Evolutionary conservation across 371 early-diverging fungal species (phyloP).

Genomic region (Rhizopus arrhizus): DNA sequence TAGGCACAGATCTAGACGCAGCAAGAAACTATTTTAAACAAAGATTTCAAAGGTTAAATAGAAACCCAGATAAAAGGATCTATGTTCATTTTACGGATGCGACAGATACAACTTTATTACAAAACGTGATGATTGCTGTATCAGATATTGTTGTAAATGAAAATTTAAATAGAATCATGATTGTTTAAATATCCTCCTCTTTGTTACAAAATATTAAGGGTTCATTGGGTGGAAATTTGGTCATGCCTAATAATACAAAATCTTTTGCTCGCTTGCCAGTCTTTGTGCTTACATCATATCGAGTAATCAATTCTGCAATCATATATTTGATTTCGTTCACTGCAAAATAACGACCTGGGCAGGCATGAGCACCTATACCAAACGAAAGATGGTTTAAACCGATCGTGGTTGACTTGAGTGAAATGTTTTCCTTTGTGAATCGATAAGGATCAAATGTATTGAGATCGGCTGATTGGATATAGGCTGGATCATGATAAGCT

Average conservation of each 20-base stretch:
- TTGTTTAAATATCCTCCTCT: neutral
- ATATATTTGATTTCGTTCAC: slow-evolving; percentile 50
- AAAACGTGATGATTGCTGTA: slow-evolving; percentile 63
- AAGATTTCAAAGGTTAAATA: slow-evolving; percentile 44
- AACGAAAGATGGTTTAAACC: slow-evolving; percentile 28
- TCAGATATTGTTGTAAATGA: slow-evolving; percentile 60
- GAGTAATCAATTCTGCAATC: slow-evolving; percentile 31
- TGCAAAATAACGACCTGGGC: slow-evolving; percentile 58
- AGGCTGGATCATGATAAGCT: slow-evolving; percentile 15
- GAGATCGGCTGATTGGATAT: slow-evolving; percentile 12
- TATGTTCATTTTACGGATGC: slow-evolving; percentile 67
- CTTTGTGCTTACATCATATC: slow-evolving; percentile 28
- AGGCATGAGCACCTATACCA: slow-evolving; percentile 47
- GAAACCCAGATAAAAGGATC: slow-evolving; percentile 52
- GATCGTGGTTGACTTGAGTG: slow-evolving; percentile 26
- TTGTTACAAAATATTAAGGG: slow-evolving; percentile 22
- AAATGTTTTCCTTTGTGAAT: slow-evolving; percentile 12
- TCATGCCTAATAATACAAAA: slow-evolving; percentile 33
- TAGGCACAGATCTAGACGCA: slow-evolving; percentile 32
- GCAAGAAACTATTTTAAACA: slow-evolving; percentile 40
- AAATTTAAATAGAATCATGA: slow-evolving; percentile 47
- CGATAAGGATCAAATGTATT: slow-evolving; percentile 36
- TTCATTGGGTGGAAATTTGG: slow-evolving; percentile 32
- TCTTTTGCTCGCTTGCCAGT: slow-evolving; percentile 34
- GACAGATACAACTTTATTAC: slow-evolving; percentile 58